phyloP scores from a whole-genome alignment of 306 rosid genomes.

The Mucuna pruriens region DNA sequence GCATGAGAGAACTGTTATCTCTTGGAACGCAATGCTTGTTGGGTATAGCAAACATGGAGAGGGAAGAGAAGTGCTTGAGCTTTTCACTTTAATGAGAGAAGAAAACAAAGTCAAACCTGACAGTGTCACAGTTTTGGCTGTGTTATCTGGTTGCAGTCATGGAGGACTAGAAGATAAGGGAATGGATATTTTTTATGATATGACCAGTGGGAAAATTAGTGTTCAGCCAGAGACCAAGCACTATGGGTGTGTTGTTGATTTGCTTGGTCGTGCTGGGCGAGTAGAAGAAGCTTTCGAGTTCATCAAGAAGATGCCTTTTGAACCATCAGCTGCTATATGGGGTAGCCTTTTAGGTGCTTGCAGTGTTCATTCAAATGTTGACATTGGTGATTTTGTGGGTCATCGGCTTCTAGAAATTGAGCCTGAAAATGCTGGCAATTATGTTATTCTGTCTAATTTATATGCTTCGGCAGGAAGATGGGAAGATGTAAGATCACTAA shows the following conservation, averaged over 20 bases:
- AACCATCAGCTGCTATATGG: constrained; percentile 86
- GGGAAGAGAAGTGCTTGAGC: constrained; percentile 82
- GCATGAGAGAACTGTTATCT: constrained; percentile 74
- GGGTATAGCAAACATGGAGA: constrained; percentile 92
- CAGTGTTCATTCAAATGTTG: constrained; percentile 69
- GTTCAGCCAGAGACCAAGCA: constrained; percentile 72
- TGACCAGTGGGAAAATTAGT: constrained; percentile 57
- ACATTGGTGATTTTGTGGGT: constrained; percentile 73
- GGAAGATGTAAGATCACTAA: constrained; percentile 73
- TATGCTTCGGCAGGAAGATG: constrained; percentile 89
- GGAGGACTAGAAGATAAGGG: constrained; percentile 81
- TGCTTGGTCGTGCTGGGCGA: constrained; percentile 85
- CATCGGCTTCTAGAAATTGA: constrained; percentile 70
- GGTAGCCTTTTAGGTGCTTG: constrained; percentile 90
- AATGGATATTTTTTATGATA: constrained; percentile 66
- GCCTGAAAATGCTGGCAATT: constrained; percentile 87
- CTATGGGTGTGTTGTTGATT: constrained; percentile 86
- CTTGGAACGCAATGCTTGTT: constrained; percentile 92
- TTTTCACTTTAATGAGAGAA: constrained; percentile 66
- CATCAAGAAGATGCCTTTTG: constrained; percentile 59
- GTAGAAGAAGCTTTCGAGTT: constrained; percentile 73
- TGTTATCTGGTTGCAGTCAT: constrained; percentile 92
- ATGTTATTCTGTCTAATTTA: constrained; percentile 82
- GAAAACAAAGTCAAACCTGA: constrained; percentile 77
- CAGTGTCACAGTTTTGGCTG: constrained; percentile 75